Evolutionary conservation across 2,329 filamentous ascomycete genomes (phyloP).

Genomic region (Clonostachys solani): DNA sequence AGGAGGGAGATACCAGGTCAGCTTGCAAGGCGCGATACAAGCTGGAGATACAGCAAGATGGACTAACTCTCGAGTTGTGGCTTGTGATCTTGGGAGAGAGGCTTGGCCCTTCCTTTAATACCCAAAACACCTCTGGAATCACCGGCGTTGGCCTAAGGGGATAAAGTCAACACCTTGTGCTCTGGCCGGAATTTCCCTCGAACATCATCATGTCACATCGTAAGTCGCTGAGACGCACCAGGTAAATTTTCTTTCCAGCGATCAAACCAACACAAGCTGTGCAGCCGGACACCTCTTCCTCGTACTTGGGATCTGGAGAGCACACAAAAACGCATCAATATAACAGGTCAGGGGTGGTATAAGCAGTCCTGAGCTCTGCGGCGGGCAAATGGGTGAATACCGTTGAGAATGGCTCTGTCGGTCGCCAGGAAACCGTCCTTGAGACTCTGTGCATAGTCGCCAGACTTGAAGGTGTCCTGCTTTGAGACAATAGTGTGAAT

Average conservation of each 20-base stretch:
- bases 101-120: constrained; percentile 95
- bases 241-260: constrained; percentile 87
- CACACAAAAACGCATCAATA: constrained; percentile 5
- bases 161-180: not conserved
- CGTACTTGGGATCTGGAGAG: constrained; percentile 80
- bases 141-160: constrained; percentile 86
- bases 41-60: not conserved
- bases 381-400: constrained; percentile 42
- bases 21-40: not conserved
- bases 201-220: not conserved
- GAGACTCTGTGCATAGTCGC: constrained; percentile 89
- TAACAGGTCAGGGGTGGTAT: no score
- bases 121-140: constrained; percentile 94
- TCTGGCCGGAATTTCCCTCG: no score
- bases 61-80: constrained; percentile 91
- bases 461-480: constrained; percentile 88
- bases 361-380: no score
- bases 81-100: constrained; percentile 98
- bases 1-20: not conserved
- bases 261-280: constrained; percentile 90
- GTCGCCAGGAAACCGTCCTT: constrained; percentile 97
- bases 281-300: constrained; percentile 97
- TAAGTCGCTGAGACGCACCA: constrained; percentile 56
- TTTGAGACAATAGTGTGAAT: constrained; percentile 93
- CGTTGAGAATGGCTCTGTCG: constrained; percentile 91